Conservation (phyloP, 306 rosid species). For the Rosa persica region DNA sequence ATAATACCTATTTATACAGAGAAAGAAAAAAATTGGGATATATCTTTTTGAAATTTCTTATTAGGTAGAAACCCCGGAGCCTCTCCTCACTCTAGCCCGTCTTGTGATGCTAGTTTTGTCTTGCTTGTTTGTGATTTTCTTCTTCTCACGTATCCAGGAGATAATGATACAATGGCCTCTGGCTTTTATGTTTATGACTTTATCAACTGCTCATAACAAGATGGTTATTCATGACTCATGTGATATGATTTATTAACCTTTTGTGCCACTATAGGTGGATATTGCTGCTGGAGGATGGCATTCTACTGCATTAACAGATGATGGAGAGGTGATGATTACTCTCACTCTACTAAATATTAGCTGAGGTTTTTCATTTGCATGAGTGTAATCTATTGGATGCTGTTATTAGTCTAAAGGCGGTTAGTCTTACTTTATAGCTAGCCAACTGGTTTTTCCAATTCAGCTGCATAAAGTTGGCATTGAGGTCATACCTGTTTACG, state of each 20-base stretch:
- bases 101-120: neutral
- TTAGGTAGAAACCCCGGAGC: neutral
- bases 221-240: neutral
- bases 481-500: neutral
- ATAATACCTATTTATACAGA: neutral
- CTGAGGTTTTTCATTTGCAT: neutral
- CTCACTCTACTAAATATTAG: constrained; percentile 11
- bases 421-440: neutral
- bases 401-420: neutral
- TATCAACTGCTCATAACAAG: neutral
- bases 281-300: constrained; percentile 99
- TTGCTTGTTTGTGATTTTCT: constrained; percentile 11
- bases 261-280: constrained; percentile 60
- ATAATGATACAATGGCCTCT: neutral
- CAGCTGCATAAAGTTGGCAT: neutral
- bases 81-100: neutral
- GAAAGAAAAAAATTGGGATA: neutral
- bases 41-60: neutral
- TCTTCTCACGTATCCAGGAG: neutral
- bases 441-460: neutral
- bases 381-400: neutral
- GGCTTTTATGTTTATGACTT: neutral
- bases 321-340: constrained; percentile 78
- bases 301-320: constrained; percentile 83
- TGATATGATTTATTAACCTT: constrained; percentile 15